Conservation (phyloP, 2,329 filamentous ascomycete genomes). For the Zymoseptoria brevis region DNA sequence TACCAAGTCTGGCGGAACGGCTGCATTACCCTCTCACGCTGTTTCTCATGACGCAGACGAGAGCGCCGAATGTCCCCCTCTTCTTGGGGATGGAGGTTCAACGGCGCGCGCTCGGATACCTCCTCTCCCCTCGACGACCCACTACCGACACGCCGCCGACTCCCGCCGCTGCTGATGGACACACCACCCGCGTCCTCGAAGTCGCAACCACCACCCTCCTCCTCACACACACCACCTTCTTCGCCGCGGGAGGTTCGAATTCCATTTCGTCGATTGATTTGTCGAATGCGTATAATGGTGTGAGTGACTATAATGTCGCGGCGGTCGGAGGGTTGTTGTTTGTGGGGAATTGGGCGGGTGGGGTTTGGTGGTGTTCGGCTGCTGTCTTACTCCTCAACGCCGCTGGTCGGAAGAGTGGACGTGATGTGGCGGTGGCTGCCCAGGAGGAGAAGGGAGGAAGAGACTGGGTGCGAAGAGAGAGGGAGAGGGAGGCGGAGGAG, state of each 20-base stretch:
- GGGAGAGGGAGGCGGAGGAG: not conserved
- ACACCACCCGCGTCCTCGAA: not conserved
- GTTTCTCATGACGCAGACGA: conserved; percentile 78
- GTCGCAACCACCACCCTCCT: conserved; percentile 64
- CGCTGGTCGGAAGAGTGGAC: conserved; percentile 9
- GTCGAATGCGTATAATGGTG: conserved; percentile 89
- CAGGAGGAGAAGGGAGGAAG: conserved; percentile 21
- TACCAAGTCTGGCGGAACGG: conserved; percentile 24
- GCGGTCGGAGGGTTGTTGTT: conserved; percentile 80
- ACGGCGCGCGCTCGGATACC: conserved; percentile 24
- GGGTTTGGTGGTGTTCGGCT: conserved; percentile 76
- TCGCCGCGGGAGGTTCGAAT: conserved; percentile 83
- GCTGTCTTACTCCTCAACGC: conserved; percentile 41
- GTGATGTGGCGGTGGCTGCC: conserved; percentile 14
- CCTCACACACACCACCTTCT: conserved; percentile 76
- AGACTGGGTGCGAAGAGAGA: conserved; percentile 18
- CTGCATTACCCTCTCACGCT: conserved; percentile 64
- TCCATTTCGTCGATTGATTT: conserved; percentile 93
- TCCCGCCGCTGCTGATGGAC: not conserved
- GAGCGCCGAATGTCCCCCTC: conserved; percentile 75
- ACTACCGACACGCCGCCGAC: too few species aligned
- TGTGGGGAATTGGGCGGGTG: conserved; percentile 80
- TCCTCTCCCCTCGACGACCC: conserved; percentile 6
- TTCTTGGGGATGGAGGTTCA: conserved; percentile 66
- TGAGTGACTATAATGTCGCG: conserved; percentile 70